Base-by-base conservation (phyloP, 1,284 basidiomycete genomes). In the Melampsora larici-populina region DNA sequence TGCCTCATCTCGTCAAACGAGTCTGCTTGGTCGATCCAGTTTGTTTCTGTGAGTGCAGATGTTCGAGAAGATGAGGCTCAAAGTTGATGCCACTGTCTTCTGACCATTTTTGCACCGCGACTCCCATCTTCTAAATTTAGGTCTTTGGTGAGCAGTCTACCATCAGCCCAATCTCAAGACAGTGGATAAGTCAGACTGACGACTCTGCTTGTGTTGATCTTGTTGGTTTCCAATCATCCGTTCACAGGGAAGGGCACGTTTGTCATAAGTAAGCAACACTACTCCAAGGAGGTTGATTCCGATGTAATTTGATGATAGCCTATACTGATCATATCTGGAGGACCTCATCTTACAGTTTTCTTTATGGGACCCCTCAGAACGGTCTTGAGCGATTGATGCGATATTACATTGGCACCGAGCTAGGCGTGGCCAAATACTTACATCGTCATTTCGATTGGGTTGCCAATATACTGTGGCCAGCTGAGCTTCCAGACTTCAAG, bases 391-490 rank as follows among this genome's bases (percentile, higher is more conserved):
- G 65, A 48, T 58, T 78, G 26, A 71, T 78, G 9, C 29, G 76
- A 55, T 78, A 65, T 49, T 70, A 66, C 55, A 51, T 78, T 51
- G 60, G 48, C 24, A 71, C 60, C 31, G 76, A 78, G 24, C 58
- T 78, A 33, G 76, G 76, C 11, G 63, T 71, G 8, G 76, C 76
- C 26, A 65, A 70, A 33, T 31, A 71, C 51, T 36, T 71, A 21
- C 73, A 76, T 26, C 43, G 69, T 15, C 43, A 78, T 29, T 78
- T 78, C n/a, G 64, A 78, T 55, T 78, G 76, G 76, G 40, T 40
- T 24, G 49, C 68, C 70, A 81, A 81, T 62, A 80, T 82, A 51
- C 75, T 84, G 4, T 82, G 83, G 80, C 81, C 81, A 3, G 79
- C 82, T 69, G 81, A 83, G 69, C 81, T 82, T 40, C 80, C 79